Evolutionary conservation across 768 basidiomycete species (phyloP).

Genomic region (Kwoniella sp.): DNA sequence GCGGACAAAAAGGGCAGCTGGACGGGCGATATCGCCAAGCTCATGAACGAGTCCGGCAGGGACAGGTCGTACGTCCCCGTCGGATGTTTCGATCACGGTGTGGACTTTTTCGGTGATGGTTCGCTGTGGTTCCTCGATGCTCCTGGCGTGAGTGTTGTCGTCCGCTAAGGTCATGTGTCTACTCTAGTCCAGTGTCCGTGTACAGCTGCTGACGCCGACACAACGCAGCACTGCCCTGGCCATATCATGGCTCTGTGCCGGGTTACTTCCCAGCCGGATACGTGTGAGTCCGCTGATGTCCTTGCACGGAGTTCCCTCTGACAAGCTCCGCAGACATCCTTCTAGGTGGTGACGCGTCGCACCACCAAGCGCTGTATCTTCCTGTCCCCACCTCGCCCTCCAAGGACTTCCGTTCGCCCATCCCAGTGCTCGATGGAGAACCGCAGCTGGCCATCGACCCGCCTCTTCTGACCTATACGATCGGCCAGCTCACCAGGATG

Average conservation of each 20-base stretch:
- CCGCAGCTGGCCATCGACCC: slow-evolving; percentile 21
- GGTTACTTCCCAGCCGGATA: slow-evolving; percentile 26
- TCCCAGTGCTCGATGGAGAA: slow-evolving; percentile 15
- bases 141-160: slow-evolving; percentile 35
- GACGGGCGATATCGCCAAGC: slow-evolving; percentile 1
- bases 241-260: slow-evolving; percentile 33
- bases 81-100: slow-evolving; percentile 24
- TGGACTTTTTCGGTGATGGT: slow-evolving; percentile 37
- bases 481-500: slow-evolving; percentile 25
- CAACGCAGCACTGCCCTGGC: slow-evolving; percentile 23
- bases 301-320: too few relatives aligned
- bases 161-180: too few relatives aligned
- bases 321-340: slow-evolving; percentile 20
- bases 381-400: slow-evolving; percentile 14
- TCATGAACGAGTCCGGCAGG: neutral
- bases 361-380: slow-evolving; percentile 30
- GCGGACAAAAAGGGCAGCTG: slow-evolving; percentile 3
- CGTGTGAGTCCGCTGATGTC: slow-evolving; percentile 22
- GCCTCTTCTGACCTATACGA: slow-evolving; percentile 15
- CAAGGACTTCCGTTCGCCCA: slow-evolving; percentile 13
- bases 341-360: slow-evolving; percentile 32
- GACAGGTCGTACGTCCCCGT: slow-evolving; percentile 20
- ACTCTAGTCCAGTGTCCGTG: neutral
- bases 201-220: neutral
- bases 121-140: slow-evolving; percentile 30